Conservation (phyloP, 148 eudicot species). For the Chenopodium quinoa region DNA sequence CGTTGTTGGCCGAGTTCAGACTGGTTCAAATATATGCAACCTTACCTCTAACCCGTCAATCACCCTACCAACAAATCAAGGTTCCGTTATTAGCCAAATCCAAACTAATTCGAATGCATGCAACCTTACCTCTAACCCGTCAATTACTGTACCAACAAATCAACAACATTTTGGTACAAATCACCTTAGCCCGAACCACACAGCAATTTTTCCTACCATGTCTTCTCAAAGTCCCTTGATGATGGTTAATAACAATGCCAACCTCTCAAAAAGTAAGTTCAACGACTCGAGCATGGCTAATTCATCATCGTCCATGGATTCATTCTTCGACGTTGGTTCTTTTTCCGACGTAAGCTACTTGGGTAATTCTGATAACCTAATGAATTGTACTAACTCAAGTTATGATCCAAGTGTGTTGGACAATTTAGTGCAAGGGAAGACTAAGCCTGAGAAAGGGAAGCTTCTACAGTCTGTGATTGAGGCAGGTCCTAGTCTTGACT, state of each 20-base stretch:
- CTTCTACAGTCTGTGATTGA: slow-evolving; percentile 50
- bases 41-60: background rate
- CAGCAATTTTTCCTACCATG: slow-evolving; percentile 9
- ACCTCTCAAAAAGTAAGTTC: no score
- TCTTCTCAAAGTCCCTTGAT: slow-evolving; percentile 23
- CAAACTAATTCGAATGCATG: background rate
- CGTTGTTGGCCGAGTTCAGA: background rate
- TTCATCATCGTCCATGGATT: background rate
- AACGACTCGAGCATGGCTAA: background rate
- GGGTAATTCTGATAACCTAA: background rate
- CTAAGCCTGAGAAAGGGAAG: slow-evolving; percentile 56
- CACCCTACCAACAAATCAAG: background rate
- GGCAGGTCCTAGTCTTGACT: slow-evolving; percentile 55
- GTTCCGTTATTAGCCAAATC: background rate
- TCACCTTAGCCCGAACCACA: background rate
- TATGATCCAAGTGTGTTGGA: slow-evolving; percentile 28
- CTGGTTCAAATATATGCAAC: background rate
- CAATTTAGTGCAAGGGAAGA: slow-evolving; percentile 41
- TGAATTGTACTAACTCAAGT: background rate
- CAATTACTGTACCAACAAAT: background rate
- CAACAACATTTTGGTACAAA: background rate
- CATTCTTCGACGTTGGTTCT: background rate
- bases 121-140: background rate
- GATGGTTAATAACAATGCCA: background rate
- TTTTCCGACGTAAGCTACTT: background rate